Percentiles rank a stretch among this genome's conserved stretches.
Evolutionary conservation across 2,329 filamentous ascomycete species (phyloP).

Genomic region (Ophiostoma australiae): DNA sequence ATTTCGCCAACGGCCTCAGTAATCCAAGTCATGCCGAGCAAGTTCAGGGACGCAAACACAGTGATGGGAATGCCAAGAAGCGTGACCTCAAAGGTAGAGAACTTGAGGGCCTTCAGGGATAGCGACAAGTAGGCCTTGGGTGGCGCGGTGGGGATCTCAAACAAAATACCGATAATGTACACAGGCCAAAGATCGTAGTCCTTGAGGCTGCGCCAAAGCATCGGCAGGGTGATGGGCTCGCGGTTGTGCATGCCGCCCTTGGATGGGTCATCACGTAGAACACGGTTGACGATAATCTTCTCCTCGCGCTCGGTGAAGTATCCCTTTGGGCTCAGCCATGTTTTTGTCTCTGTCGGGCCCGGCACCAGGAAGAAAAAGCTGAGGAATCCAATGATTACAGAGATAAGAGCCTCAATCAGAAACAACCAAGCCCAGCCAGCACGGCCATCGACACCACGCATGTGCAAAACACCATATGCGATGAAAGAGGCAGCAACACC

Average conservation of each 20-base stretch:
- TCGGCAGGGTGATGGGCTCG: conserved; percentile 45
- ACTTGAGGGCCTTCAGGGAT: conserved; percentile 23
- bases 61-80: conserved; percentile 26
- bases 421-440: conserved; percentile 45
- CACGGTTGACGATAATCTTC: conserved; percentile 54
- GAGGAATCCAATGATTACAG: conserved; percentile 39
- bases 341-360: conserved; percentile 39
- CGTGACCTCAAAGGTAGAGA: conserved; percentile 26
- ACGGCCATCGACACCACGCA: conserved; percentile 36
- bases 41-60: neutral
- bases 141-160: conserved; percentile 21
- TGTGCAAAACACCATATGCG: conserved; percentile 36
- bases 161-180: conserved; percentile 25
- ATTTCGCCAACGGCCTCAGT: neutral
- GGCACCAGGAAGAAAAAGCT: conserved; percentile 47
- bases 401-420: conserved; percentile 49
- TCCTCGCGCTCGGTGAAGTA: conserved; percentile 57
- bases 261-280: conserved; percentile 52
- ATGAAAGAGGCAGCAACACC: conserved; percentile 36
- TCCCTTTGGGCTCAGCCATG: conserved; percentile 43
- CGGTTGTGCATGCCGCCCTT: conserved; percentile 57
- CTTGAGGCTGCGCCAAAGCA: conserved; percentile 20
- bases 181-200: conserved; percentile 28
- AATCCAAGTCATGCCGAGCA: conserved; percentile 10
- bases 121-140: conserved; percentile 24